Base-by-base conservation (phyloP, 306 rosid genomes). In the Nissolia schottii region DNA sequence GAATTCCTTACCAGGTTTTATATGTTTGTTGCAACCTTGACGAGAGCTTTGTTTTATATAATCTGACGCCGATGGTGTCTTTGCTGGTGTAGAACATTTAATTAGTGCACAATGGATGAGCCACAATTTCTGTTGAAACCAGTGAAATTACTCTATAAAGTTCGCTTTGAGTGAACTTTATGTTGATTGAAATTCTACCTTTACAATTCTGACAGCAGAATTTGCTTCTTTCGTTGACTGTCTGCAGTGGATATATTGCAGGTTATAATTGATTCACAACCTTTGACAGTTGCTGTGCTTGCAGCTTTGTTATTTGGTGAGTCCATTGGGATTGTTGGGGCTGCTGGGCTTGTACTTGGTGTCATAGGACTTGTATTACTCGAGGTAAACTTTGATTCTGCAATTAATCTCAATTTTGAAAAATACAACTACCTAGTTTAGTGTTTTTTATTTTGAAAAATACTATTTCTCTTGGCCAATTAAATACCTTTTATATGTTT, bases 211-310 rank as follows among this genome's bases (percentile, higher is more conserved):
- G 59, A 61, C 22, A 4, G 55, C 5, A 16, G 22, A 15, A 23
- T 27, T 46, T 41, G 57, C 70, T 71, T 56, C 66, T 71, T 54
- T 43, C 72, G 48, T 67, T 74, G 71, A 61, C 67, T 32, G 3
- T 20, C 28, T 60, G 28, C 27, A 6, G 7, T 43, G 51, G 10
- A 49, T 57, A 9, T 60, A 45, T 73, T 76, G 77, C 94, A 93
- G 98, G 96, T 93, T 77, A 91, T 93, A 73, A 90, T 93, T 75
- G 98, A 93, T 63, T 93, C 98, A 31, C 98, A 93, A 74, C 97
- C 98, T 67, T 86, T 93, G 84, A 90, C 98, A 2, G 98, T 93
- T 62, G 98, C 98, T 22, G 73, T 93, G 55, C 94, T 93, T 73
- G 97, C 97, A 3, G 87, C 97, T 61, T 79, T 89, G 74, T 83